phyloP scores from a whole-genome alignment of 2,329 filamentous ascomycete genomes.

The Cladosporium colombiae region DNA sequence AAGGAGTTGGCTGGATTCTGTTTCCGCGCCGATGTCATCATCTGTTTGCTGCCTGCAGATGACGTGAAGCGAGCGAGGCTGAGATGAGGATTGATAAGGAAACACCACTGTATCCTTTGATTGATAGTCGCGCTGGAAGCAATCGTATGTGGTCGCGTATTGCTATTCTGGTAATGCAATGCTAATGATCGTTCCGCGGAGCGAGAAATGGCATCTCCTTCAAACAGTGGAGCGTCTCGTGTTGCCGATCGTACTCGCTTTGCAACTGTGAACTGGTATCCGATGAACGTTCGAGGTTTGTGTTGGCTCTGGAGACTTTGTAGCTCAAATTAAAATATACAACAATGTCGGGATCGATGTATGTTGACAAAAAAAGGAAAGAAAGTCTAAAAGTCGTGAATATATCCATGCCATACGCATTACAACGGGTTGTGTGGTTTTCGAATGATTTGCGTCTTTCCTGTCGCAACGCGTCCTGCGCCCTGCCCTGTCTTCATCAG shows the following conservation, averaged over 20 bases:
- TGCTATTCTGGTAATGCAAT: not conserved
- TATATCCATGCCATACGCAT: conserved; percentile 19
- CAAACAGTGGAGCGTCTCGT: not conserved
- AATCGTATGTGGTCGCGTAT: not conserved
- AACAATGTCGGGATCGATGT: not conserved
- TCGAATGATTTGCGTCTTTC: conserved; percentile 1
- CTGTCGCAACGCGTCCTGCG: conserved; percentile 1
- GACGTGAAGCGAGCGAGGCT: not conserved
- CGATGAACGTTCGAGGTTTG: not conserved
- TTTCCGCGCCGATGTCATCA: not conserved
- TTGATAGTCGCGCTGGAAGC: not conserved
- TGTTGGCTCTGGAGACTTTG: not conserved
- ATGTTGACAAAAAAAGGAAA: not conserved
- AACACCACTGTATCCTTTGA: not conserved
- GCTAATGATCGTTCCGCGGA: not conserved
- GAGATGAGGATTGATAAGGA: not conserved
- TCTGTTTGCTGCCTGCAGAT: not conserved
- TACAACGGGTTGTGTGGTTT: conserved; percentile 1
- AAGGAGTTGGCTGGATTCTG: not conserved
- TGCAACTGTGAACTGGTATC: not conserved
- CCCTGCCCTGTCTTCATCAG: not conserved
- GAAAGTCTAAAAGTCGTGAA: conserved; percentile 9
- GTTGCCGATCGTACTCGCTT: not conserved
- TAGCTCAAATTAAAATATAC: not conserved
- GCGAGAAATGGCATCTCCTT: not conserved